Evolutionary conservation across 768 basidiomycete species (phyloP).

Genomic region (Tubosaeta brunneosetosa): DNA sequence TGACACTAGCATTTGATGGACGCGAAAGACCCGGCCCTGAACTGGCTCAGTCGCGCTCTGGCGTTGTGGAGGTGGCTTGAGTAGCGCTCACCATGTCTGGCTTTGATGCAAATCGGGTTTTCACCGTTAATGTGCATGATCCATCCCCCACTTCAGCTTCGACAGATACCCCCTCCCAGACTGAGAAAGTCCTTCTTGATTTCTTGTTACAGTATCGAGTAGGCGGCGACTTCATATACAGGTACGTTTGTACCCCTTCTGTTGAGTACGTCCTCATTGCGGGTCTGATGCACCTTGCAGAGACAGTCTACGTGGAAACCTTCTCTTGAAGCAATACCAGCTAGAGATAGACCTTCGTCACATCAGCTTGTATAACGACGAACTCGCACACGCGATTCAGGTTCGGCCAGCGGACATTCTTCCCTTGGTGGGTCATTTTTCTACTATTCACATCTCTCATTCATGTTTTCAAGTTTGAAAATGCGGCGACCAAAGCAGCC

Average conservation of each 20-base stretch:
- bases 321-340: slow-evolving; percentile 81
- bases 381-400: slow-evolving; percentile 87
- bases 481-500: slow-evolving; percentile 81
- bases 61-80: background rate
- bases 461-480: slow-evolving; percentile 67
- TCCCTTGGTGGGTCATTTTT: slow-evolving; percentile 59
- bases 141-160: slow-evolving; percentile 44
- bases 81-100: slow-evolving; percentile 60
- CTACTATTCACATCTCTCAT: background rate
- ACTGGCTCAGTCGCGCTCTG: slow-evolving; percentile 11
- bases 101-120: slow-evolving; percentile 79
- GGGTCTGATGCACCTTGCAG: slow-evolving; percentile 29
- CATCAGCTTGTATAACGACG: slow-evolving; percentile 83
- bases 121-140: slow-evolving; percentile 76
- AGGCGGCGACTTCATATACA: slow-evolving; percentile 88
- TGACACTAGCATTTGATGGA: background rate
- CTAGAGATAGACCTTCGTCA: slow-evolving; percentile 84
- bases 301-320: slow-evolving; percentile 85
- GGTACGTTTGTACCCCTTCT: slow-evolving; percentile 42
- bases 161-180: slow-evolving; percentile 74
- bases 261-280: background rate
- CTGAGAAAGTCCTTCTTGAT: slow-evolving; percentile 74
- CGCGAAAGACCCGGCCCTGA: slow-evolving; percentile 32
- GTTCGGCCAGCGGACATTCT: slow-evolving; percentile 85
- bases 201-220: slow-evolving; percentile 87